phyloP scores from a whole-genome alignment of 2,329 filamentous ascomycete genomes.

The Penicillium sp. region DNA sequence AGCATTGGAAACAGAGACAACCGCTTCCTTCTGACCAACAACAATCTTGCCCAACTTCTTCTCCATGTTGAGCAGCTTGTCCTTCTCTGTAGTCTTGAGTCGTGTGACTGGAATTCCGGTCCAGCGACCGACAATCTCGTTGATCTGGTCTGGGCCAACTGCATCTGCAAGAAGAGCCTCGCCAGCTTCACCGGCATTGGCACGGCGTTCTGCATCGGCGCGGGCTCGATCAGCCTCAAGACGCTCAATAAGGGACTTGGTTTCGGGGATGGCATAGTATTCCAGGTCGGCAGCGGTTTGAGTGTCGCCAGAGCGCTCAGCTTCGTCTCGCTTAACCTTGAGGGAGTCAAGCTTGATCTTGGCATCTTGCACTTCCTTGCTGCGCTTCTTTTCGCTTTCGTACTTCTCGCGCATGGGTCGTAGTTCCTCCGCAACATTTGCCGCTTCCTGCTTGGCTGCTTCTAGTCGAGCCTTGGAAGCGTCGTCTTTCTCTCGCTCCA shows the following conservation, averaged over 20 bases:
- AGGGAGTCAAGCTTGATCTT: slow-evolving; percentile 94
- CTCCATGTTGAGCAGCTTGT: slow-evolving; percentile 98
- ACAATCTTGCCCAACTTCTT: slow-evolving; percentile 80
- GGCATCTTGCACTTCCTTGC: slow-evolving; percentile 88
- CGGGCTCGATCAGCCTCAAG: slow-evolving; percentile 80
- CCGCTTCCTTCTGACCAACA: slow-evolving; percentile 92
- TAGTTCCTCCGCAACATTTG: slow-evolving; percentile 92
- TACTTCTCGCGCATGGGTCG: slow-evolving; percentile 93
- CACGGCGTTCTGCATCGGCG: slow-evolving; percentile 70
- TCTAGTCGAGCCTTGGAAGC: slow-evolving; percentile 82
- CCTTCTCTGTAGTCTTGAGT: slow-evolving; percentile 93
- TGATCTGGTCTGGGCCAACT: slow-evolving; percentile 97
- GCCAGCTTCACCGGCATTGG: slow-evolving; percentile 62
- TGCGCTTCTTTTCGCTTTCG: slow-evolving; percentile 86
- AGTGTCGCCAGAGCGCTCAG: slow-evolving; percentile 84
- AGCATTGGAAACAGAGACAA: slow-evolving; percentile 89
- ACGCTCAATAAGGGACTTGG: slow-evolving; percentile 76
- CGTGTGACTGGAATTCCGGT: slow-evolving; percentile 97
- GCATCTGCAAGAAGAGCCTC: slow-evolving; percentile 84
- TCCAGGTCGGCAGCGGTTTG: slow-evolving; percentile 89
- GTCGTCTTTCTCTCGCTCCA: slow-evolving; percentile 92
- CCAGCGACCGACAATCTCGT: slow-evolving; percentile 95
- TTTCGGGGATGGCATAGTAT: slow-evolving; percentile 96
- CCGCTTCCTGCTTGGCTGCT: slow-evolving; percentile 84
- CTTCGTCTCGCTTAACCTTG: slow-evolving; percentile 89